Evolutionary conservation across 805 yeast genomes (phyloP).

Genomic region (Starmerella khaoyaiensis): DNA sequence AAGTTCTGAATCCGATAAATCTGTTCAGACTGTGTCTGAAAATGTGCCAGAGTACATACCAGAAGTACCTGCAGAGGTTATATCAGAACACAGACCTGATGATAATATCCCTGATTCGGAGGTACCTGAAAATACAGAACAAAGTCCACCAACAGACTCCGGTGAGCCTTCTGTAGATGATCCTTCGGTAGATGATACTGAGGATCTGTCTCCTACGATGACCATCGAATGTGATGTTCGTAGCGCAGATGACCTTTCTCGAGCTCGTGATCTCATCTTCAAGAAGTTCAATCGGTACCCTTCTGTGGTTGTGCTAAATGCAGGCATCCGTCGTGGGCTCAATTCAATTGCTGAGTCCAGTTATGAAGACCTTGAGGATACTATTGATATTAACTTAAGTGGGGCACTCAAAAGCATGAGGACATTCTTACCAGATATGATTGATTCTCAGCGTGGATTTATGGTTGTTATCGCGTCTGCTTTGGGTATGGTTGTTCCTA

Average conservation of each 20-base stretch:
- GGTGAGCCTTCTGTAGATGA: not conserved
- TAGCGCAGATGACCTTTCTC: conserved; percentile 34
- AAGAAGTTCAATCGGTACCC: conserved; percentile 41
- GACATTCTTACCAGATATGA: conserved; percentile 62
- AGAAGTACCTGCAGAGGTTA: not conserved
- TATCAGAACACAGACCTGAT: not conserved
- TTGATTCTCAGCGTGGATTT: conserved; percentile 49
- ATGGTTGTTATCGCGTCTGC: conserved; percentile 74
- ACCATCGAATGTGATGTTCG: conserved; percentile 55
- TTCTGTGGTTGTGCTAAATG: conserved; percentile 69
- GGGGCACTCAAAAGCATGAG: conserved; percentile 61
- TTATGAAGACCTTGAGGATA: conserved; percentile 46
- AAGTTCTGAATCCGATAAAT: not conserved
- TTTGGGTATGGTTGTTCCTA: conserved; percentile 75
- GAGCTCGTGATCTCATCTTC: conserved; percentile 32
- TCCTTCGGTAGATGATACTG: conserved; percentile 1
- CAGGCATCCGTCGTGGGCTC: conserved; percentile 41
- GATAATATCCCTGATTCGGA: not conserved
- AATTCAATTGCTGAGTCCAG: conserved; percentile 33
- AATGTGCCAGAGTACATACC: not conserved
- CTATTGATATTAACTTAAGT: conserved; percentile 53
- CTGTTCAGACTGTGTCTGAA: not conserved
- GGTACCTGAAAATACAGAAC: not conserved
- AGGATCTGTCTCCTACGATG: conserved; percentile 6
- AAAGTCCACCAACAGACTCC: not conserved